Base-by-base conservation (phyloP, 2,329 filamentous ascomycete species). In the Ascochyta fabae region DNA sequence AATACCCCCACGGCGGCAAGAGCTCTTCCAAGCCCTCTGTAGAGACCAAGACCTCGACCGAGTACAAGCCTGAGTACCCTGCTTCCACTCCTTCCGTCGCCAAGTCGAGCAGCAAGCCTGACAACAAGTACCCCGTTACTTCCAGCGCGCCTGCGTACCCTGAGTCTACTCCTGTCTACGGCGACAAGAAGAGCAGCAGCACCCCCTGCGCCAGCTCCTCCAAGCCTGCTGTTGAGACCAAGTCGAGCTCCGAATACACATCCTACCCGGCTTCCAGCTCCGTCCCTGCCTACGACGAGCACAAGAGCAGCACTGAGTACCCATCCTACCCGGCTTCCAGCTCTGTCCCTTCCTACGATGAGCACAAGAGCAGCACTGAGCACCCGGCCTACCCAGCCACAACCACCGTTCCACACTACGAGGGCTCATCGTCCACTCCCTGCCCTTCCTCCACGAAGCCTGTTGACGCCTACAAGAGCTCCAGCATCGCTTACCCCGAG, bases 1-100 rank as follows among this genome's bases (percentile, higher is more conserved):
- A 52, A 31, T 50, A 61, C 31, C 48, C 58, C 39, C 42, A 64
- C 53, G 35, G 35, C 16, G 10, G 9, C 13, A 35, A 40, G 26
- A 22, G 22, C 12, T 23, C 16, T 26, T 52, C 42, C 16, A 41
- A 33, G 34, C 48, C 35, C 19, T 29, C 27, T 12, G 41, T 45
- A 5, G 33, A 45, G 23, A 51, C 24, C 34, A 45, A 38, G 24
- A 38, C 27, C n/a, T 44, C 29, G 9, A 34, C 24, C 16, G 42
- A 51, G 31, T 34, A 44, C 48, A 33, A 44, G 40, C 35, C 19
- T 27, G 22, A 43, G 3, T 50, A 50, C 47, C 29, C 38, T 5
- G 22, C 41, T 16, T 40, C 33, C 22, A 27, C 19, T n/a, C 34
- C 36, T n/a, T 31, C 43, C 15, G 43, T 45, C n/a, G 24, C 42